These are phyloP conservation scores for Sideroxylon spinosum DNA, from an alignment of 179 eudicot genomes.

Conservation along the genomic window DNA sequence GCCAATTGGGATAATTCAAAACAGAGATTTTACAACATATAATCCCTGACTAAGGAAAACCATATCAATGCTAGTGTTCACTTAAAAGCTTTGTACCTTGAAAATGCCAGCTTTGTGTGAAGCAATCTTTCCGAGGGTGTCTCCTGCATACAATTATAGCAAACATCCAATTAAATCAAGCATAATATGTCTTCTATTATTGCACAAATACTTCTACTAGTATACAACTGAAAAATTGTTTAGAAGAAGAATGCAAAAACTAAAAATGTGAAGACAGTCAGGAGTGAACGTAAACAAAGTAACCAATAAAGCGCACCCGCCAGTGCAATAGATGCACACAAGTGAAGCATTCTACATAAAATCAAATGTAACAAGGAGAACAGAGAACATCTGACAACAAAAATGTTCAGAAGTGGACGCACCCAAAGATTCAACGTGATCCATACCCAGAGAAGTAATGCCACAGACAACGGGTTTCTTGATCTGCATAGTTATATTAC, in stretches of 20 bases:
- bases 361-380: background rate
- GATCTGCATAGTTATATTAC: constrained; percentile 36
- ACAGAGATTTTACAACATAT: constrained; percentile 14
- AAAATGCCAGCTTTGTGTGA: constrained; percentile 76
- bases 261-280: background rate
- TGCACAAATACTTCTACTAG: background rate
- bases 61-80: background rate
- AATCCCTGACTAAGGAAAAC: constrained; percentile 7
- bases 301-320: background rate
- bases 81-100: constrained; percentile 43
- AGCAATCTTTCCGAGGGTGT: constrained; percentile 62
- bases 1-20: constrained; percentile 18
- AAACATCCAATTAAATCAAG: background rate
- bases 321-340: background rate
- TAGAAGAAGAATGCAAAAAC: background rate
- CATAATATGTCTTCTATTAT: background rate
- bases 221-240: background rate
- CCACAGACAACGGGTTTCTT: constrained; percentile 75
- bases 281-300: background rate
- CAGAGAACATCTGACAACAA: constrained; percentile 6
- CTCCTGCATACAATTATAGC: constrained; percentile 39
- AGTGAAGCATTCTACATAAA: background rate
- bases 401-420: constrained; percentile 21
- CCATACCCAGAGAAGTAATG: constrained; percentile 74
- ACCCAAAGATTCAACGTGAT: constrained; percentile 76